A percentile compares a stretch with the other conserved stretches of the same genome.
These are phyloP conservation scores for Verticillium longisporum DNA, from an alignment of 2,329 filamentous ascomycete species.

Conservation along the genomic window DNA sequence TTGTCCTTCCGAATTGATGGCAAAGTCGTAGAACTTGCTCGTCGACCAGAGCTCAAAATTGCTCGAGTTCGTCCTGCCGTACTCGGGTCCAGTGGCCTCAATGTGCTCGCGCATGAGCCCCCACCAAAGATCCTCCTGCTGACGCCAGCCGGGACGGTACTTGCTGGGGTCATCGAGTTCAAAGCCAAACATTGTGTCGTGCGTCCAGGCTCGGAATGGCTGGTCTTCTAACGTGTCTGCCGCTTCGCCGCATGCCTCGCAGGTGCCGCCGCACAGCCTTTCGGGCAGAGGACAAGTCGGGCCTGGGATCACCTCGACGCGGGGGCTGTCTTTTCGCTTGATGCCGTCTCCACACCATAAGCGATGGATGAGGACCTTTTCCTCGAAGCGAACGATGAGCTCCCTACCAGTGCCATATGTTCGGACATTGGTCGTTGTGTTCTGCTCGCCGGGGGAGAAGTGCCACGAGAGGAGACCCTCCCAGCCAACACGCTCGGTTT, in stretches of 20 bases:
- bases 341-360: neutral
- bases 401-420: neutral
- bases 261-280: neutral
- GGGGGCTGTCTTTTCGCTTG: neutral
- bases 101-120: neutral
- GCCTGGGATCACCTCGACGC: neutral
- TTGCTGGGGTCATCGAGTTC: neutral
- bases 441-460: neutral
- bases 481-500: neutral
- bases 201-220: neutral
- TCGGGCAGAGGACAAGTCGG: neutral
- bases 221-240: neutral
- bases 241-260: neutral
- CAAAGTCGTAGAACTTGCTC: neutral
- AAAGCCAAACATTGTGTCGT: neutral
- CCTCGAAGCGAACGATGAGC: neutral
- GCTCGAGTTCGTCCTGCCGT: neutral
- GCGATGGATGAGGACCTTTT: neutral
- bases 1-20: neutral
- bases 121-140: neutral
- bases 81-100: neutral
- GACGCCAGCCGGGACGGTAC: neutral
- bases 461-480: conserved; percentile 1
- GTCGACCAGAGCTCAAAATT: neutral
- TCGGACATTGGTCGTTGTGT: neutral